phyloP scores from a whole-genome alignment of 371 early-diverging fungal species.

The Choanephora cucurbitarum region DNA sequence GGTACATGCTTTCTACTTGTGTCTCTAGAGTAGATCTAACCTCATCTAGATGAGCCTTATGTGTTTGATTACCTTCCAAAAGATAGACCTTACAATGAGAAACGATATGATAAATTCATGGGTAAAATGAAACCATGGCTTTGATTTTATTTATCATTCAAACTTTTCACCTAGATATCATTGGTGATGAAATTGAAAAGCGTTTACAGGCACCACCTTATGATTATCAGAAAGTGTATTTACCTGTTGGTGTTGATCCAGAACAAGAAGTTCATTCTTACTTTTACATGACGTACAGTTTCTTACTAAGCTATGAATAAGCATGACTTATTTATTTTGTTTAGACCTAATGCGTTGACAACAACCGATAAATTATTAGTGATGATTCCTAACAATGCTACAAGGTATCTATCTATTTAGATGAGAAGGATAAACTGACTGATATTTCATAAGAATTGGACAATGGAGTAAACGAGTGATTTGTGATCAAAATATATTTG shows the following conservation, averaged over 20 bases:
- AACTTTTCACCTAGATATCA: slow-evolving; percentile 25
- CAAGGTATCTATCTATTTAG: no score
- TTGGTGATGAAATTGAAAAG: slow-evolving; percentile 42
- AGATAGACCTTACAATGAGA: slow-evolving; percentile 44
- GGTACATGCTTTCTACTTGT: no score
- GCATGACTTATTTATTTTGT: neutral
- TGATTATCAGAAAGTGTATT: slow-evolving; percentile 29
- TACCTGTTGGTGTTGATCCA: slow-evolving; percentile 41
- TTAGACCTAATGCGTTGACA: slow-evolving; percentile 48
- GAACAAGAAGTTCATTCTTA: slow-evolving; percentile 34
- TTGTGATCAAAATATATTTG: slow-evolving; percentile 47
- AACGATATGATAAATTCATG: slow-evolving; percentile 42
- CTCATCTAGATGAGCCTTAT: slow-evolving; percentile 30
- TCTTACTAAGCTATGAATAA: neutral
- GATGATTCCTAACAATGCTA: slow-evolving; percentile 44
- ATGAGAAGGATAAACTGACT: no score
- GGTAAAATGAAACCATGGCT: no score
- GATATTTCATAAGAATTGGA: slow-evolving; percentile 36
- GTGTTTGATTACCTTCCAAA: slow-evolving; percentile 38
- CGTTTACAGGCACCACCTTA: slow-evolving; percentile 31
- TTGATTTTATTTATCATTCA: no score
- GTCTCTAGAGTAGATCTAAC: no score
- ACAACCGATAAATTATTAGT: slow-evolving; percentile 44
- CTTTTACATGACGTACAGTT: slow-evolving; percentile 52
- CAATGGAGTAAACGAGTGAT: slow-evolving; percentile 50